Percentiles rank a stretch among this genome's conserved stretches.
These are phyloP conservation scores for Fusarium praegraminearum DNA, from an alignment of 2,329 filamentous ascomycete genomes.

Conservation along the genomic window DNA sequence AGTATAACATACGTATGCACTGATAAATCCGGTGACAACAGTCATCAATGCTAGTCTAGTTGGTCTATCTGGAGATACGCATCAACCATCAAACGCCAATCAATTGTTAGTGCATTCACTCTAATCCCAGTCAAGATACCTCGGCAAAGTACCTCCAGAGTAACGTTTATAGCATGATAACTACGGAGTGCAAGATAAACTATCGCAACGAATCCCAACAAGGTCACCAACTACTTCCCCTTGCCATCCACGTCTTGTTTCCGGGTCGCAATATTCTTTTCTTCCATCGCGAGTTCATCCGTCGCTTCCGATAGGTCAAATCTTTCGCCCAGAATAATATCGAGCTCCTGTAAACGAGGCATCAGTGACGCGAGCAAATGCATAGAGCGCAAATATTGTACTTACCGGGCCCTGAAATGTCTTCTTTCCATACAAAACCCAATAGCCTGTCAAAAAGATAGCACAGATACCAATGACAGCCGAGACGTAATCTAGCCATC, in stretches of 20 bases:
- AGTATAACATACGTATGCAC: neutral
- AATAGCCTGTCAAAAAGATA: conserved; percentile 25
- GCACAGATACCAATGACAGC: conserved; percentile 54
- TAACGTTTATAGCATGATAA: neutral
- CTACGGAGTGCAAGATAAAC: neutral
- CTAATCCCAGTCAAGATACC: neutral
- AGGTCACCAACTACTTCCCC: neutral
- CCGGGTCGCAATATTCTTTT: conserved; percentile 16
- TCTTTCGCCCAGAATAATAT: conserved; percentile 30
- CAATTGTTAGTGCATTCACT: neutral
- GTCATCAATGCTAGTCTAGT: neutral
- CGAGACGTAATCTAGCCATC: conserved; percentile 51
- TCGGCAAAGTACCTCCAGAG: neutral
- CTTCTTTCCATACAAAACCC: conserved; percentile 30
- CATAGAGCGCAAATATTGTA: accelerated
- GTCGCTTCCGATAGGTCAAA: conserved; percentile 10
- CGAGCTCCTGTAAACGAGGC: conserved; percentile 4
- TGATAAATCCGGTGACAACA: too few relatives aligned
- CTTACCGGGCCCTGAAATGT: conserved; percentile 40
- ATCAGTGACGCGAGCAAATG: neutral
- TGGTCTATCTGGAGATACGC: too few relatives aligned
- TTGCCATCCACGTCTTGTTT: neutral
- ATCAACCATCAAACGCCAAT: neutral
- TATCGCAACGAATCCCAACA: neutral
- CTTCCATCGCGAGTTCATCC: conserved; percentile 31